Percentiles rank a stretch among this genome's conserved stretches.
Conservation (phyloP, 2,329 filamentous ascomycete genomes). For the Aspergillus neoniger region DNA sequence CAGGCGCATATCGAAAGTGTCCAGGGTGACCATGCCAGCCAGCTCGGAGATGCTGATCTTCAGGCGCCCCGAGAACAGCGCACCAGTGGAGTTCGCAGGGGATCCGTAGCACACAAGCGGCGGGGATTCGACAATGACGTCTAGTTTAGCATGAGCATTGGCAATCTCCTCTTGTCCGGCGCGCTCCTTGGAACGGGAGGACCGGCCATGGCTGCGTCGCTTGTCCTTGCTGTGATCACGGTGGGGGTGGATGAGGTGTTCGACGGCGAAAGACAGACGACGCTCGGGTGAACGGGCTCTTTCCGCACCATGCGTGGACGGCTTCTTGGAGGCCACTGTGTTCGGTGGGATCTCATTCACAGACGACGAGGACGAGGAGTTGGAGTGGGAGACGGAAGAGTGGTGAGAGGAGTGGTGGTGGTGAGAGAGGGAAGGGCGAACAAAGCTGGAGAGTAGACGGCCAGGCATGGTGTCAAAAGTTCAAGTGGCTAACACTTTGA, state of each 20-base stretch:
- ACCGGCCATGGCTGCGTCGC: constrained; percentile 38
- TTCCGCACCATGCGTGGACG: constrained; percentile 26
- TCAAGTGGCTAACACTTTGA: background rate
- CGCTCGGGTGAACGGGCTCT: constrained; percentile 41
- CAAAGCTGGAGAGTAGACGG: constrained; percentile 43
- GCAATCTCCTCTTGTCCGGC: constrained; percentile 30
- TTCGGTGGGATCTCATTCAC: constrained; percentile 37
- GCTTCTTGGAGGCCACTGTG: constrained; percentile 29
- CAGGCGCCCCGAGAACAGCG: constrained; percentile 81
- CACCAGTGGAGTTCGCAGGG: constrained; percentile 74
- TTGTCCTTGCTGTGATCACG: constrained; percentile 46
- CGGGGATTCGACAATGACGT: constrained; percentile 76
- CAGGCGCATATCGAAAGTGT: constrained; percentile 72
- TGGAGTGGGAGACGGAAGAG: constrained; percentile 35
- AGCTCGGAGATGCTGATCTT: constrained; percentile 69
- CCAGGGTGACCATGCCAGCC: constrained; percentile 63
- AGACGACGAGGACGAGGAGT: constrained; percentile 40
- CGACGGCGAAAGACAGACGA: constrained; percentile 46
- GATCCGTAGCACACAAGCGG: constrained; percentile 81
- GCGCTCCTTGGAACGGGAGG: constrained; percentile 42
- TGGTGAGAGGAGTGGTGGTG: constrained; percentile 25
- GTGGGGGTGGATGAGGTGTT: constrained; percentile 46
- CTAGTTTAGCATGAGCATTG: constrained; percentile 53
- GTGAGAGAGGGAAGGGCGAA: constrained; percentile 36
- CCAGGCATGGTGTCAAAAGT: constrained; percentile 39